These are phyloP conservation scores for Asterophora parasitica DNA, from an alignment of 768 basidiomycete species.

Conservation along the genomic window DNA sequence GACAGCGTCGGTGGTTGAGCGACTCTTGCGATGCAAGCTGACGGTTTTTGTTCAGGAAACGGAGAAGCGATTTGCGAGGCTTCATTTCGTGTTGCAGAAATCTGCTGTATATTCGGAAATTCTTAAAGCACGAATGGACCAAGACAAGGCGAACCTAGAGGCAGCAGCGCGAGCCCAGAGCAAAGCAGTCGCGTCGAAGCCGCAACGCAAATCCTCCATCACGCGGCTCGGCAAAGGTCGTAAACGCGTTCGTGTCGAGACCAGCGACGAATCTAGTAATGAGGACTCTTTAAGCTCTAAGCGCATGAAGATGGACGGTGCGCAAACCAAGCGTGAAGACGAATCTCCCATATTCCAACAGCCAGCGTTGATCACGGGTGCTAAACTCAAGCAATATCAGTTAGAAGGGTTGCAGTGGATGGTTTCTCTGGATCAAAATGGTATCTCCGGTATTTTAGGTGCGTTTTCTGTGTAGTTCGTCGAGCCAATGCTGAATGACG, in stretches of 20 bases:
- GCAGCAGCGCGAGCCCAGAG: constrained; percentile 9
- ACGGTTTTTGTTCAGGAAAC: constrained; percentile 34
- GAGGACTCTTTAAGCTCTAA: constrained; percentile 11
- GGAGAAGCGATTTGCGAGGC: constrained; percentile 43
- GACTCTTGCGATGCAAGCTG: not conserved
- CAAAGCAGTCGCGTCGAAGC: constrained; percentile 1
- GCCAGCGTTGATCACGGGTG: constrained; percentile 78
- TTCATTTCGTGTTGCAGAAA: constrained; percentile 68
- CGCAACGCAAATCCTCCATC: constrained; percentile 1
- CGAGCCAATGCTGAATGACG: not conserved
- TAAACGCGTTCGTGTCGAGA: constrained; percentile 19
- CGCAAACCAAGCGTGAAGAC: constrained; percentile 16
- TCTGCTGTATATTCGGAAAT: constrained; percentile 72
- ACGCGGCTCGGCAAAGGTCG: constrained; percentile 10
- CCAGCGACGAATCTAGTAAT: constrained; percentile 14
- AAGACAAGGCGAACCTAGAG: constrained; percentile 35
- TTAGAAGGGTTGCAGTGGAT: constrained; percentile 95
- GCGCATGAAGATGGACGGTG: constrained; percentile 20
- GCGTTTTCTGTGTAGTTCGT: constrained; percentile 4
- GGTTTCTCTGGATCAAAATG: constrained; percentile 82
- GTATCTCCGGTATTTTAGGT: constrained; percentile 78
- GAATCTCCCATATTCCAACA: constrained; percentile 53
- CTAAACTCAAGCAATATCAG: constrained; percentile 84
- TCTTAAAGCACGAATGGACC: constrained; percentile 72
- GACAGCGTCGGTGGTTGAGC: constrained; percentile 11